phyloP scores from a whole-genome alignment of 257 asterid genomes.

The Nyctanthes arbortristis region DNA sequence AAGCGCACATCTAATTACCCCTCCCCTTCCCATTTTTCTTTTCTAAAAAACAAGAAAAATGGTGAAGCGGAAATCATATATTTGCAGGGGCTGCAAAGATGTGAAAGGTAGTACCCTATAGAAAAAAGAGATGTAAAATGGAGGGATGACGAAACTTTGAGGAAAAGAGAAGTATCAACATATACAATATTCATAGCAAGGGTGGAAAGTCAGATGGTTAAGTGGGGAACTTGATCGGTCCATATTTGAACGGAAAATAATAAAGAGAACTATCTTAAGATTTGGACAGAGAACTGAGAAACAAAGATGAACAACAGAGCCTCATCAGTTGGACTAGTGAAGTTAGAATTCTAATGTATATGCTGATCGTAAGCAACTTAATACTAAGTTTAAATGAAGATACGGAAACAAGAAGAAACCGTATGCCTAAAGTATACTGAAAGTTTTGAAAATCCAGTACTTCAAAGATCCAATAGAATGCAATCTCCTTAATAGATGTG shows the following conservation, averaged over 20 bases:
- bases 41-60: slow-evolving; percentile 63
- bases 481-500: slow-evolving; percentile 12
- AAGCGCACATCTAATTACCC: slow-evolving; percentile 35
- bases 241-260: too few species aligned
- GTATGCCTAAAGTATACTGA: slow-evolving; percentile 11
- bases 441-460: slow-evolving; percentile 2
- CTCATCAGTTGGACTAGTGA: too few species aligned
- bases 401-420: slow-evolving; percentile 24
- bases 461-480: slow-evolving; percentile 8
- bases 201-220: too few species aligned
- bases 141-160: neutral
- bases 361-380: slow-evolving; percentile 28
- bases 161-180: too few species aligned
- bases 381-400: neutral
- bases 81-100: slow-evolving; percentile 27
- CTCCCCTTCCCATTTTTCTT: slow-evolving; percentile 54
- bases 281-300: too few species aligned
- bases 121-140: slow-evolving; percentile 3
- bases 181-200: too few species aligned
- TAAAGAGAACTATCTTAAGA: too few species aligned
- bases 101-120: slow-evolving; percentile 31
- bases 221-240: too few species aligned
- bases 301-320: too few species aligned
- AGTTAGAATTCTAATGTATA: slow-evolving; percentile 35
- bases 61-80: slow-evolving; percentile 40